These are phyloP conservation scores for Pseudotsuga menziesii DNA, from an alignment of 75 land plant genomes.

Conservation along the genomic window DNA sequence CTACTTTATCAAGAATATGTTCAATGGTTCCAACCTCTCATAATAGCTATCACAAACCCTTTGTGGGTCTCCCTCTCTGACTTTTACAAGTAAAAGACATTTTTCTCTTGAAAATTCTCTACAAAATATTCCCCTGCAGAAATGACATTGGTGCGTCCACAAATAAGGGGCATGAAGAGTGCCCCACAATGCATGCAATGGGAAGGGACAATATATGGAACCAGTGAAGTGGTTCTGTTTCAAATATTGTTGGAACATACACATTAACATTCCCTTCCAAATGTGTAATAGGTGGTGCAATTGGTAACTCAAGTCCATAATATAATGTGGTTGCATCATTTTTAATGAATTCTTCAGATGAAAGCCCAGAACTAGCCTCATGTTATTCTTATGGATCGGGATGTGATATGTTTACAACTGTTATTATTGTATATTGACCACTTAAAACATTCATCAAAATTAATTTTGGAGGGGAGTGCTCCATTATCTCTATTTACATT, in stretches of 20 bases:
- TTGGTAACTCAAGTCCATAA: slow-evolving; percentile 64
- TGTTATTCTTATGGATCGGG: slow-evolving; percentile 4
- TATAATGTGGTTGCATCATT: slow-evolving; percentile 43
- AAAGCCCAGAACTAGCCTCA: slow-evolving; percentile 19
- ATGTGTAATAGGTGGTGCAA: slow-evolving; percentile 82
- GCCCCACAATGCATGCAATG: slow-evolving; percentile 66
- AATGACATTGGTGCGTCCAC: slow-evolving; percentile 86
- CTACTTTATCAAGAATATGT: slow-evolving; percentile 42
- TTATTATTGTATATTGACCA: slow-evolving; percentile 59
- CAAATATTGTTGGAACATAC: slow-evolving; percentile 47
- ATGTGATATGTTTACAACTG: slow-evolving; percentile 25
- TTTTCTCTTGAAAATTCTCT: no score
- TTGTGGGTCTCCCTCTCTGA: no score
- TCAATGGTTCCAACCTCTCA: slow-evolving; percentile 69
- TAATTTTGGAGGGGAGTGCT: slow-evolving; percentile 29
- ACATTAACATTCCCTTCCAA: slow-evolving; percentile 17
- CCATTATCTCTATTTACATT: slow-evolving; percentile 21
- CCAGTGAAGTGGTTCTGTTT: slow-evolving; percentile 89
- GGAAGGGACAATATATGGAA: slow-evolving; percentile 59
- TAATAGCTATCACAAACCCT: no score
- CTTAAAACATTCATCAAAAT: slow-evolving; percentile 64
- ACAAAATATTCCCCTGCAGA: slow-evolving; percentile 84
- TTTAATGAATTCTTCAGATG: slow-evolving; percentile 44
- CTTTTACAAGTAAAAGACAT: no score
- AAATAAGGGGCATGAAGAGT: slow-evolving; percentile 54